phyloP scores from a whole-genome alignment of 805 yeast species.

The Tetrapisispora namnaoensis region DNA sequence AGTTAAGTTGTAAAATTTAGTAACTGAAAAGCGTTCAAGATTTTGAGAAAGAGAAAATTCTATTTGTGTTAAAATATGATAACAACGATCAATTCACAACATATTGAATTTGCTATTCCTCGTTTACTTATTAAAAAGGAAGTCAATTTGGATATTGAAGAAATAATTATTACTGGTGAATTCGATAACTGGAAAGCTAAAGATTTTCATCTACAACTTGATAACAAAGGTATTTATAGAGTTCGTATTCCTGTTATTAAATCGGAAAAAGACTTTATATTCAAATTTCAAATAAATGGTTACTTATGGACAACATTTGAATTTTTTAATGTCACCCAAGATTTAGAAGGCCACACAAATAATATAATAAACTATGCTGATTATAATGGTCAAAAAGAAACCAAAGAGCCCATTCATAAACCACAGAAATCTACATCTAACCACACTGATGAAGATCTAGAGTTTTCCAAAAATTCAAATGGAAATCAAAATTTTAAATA shows the following conservation, averaged over 20 bases:
- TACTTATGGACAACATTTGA: slow-evolving; percentile 19
- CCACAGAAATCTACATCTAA: background rate
- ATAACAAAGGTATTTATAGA: slow-evolving; percentile 8
- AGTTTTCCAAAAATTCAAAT: background rate
- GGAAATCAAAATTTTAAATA: background rate
- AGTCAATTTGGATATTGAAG: background rate
- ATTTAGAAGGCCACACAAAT: slow-evolving; percentile 17
- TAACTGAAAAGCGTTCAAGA: background rate
- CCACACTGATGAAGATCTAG: background rate
- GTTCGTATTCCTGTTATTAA: slow-evolving; percentile 12
- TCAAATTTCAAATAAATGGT: slow-evolving; percentile 21
- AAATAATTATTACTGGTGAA: slow-evolving; percentile 22
- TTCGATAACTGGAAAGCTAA: slow-evolving; percentile 22
- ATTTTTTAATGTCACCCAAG: slow-evolving; percentile 17
- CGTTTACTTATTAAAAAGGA: background rate
- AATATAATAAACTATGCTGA: slow-evolving; percentile 15
- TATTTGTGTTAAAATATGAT: background rate
- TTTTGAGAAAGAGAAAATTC: background rate
- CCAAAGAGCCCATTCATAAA: background rate
- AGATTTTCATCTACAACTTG: slow-evolving; percentile 9
- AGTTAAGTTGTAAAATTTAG: too few species aligned
- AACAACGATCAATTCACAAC: background rate
- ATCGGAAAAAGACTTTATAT: slow-evolving; percentile 8
- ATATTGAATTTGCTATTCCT: background rate
- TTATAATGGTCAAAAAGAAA: slow-evolving; percentile 1